Base-by-base conservation (phyloP, 768 basidiomycete genomes). In the Trametopsis cervina region DNA sequence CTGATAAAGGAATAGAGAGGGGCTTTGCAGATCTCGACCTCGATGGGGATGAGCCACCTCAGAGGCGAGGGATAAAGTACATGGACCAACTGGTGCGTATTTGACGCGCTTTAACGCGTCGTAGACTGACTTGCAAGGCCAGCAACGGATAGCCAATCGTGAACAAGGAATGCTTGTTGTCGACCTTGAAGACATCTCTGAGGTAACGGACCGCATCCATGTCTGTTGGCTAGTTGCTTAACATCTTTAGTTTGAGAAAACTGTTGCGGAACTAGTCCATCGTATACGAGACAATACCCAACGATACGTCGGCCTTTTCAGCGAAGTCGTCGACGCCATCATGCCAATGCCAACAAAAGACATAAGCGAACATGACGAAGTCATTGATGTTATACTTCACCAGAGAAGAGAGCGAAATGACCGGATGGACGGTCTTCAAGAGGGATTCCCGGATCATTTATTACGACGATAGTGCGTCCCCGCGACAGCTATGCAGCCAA, bases 331-430 rank as follows among this genome's bases (percentile, higher is more conserved):
- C 46, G 96, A 99, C 73, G 78, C 80, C 53, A 74, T 95, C 46
- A 82, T 97, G 76, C 94, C 93, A 13, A 70, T 73, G 29, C 89
- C 93, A 11, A 93, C 88, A 7, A 86, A 83, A 61, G 93, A 96
- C 57, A 88, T 97, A 51, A 85, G 81, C 49, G 83, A 90, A 53
- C 80, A 91, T 35, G 88, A 91, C 53, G 96, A 99, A 64, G 94
- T 97, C 42, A 88, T 97, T 35, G 96, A 99, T 65, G 83, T 98
- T 4, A 96, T 99, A 50, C 76, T 98, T 53, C 91, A 93, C 63
- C 96, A 98, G 60, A 76, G 96, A 46, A 75, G 84, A 46, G 89
- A 96, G 63, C 77, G 90, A 50, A 97, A 97, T 58, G 81, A 85
- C 47, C 81, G 86, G 63, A 72, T 82, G 33, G 87, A 89, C 47